These are phyloP conservation scores for Monilinia polystroma DNA, from an alignment of 2,329 filamentous ascomycete species.

Conservation along the genomic window DNA sequence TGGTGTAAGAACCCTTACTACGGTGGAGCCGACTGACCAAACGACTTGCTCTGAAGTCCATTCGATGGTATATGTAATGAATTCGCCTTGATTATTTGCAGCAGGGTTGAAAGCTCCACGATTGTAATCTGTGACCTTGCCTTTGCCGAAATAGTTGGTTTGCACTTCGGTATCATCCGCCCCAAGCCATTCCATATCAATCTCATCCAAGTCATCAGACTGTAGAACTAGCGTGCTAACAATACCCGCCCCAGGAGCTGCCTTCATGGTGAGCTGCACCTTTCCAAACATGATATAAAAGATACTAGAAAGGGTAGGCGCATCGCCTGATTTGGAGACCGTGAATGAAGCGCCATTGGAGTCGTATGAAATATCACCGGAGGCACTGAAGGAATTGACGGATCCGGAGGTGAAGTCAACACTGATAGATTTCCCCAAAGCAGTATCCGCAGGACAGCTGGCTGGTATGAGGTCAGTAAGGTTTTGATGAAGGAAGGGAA, in stretches of 20 bases:
- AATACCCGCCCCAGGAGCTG: slow-evolving; percentile 84
- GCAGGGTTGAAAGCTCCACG: slow-evolving; percentile 77
- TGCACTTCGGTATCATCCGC: slow-evolving; percentile 76
- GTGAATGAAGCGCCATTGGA: slow-evolving; percentile 79
- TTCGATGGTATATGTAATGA: slow-evolving; percentile 85
- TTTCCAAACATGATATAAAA: slow-evolving; percentile 99
- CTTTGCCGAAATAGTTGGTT: slow-evolving; percentile 96
- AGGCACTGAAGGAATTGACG: slow-evolving; percentile 75
- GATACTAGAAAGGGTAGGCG: slow-evolving; percentile 80
- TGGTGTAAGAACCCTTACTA: slow-evolving; percentile 72
- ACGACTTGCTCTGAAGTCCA: slow-evolving; percentile 85
- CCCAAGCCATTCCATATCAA: slow-evolving; percentile 96
- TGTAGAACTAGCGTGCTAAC: slow-evolving; percentile 90
- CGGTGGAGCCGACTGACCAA: slow-evolving; percentile 79
- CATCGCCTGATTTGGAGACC: slow-evolving; percentile 73
- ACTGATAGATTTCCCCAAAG: slow-evolving; percentile 76
- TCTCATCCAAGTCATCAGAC: slow-evolving; percentile 91
- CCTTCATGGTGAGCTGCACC: slow-evolving; percentile 80
- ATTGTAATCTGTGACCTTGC: slow-evolving; percentile 79
- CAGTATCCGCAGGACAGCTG: slow-evolving; percentile 73
- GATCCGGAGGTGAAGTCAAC: slow-evolving; percentile 79
- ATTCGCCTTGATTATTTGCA: slow-evolving; percentile 66
- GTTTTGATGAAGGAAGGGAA: neutral
- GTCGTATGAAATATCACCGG: slow-evolving; percentile 70
- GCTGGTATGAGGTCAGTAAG: slow-evolving; percentile 40